Conservation (phyloP, 306 rosid genomes). For the Dryas drummondii region DNA sequence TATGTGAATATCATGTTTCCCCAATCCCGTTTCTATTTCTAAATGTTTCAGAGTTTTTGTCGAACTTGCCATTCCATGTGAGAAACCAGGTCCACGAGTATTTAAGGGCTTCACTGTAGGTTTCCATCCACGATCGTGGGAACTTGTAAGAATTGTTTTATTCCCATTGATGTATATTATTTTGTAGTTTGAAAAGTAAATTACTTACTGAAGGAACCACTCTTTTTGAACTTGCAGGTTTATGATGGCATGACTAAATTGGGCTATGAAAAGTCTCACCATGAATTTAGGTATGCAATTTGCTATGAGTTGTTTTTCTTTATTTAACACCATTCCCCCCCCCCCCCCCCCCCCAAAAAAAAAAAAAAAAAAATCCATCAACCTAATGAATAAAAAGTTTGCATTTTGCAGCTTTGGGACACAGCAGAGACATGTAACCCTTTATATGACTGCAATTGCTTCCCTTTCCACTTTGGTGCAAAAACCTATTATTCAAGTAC, state of each 20-base stretch:
- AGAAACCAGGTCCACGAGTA: constrained; percentile 68
- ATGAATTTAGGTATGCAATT: constrained; percentile 64
- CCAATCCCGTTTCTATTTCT: constrained; percentile 31
- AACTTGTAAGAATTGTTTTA: constrained; percentile 62
- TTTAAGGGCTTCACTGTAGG: constrained; percentile 94
- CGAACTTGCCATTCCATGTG: constrained; percentile 79
- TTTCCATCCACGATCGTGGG: constrained; percentile 97
- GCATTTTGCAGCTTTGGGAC: constrained; percentile 62
- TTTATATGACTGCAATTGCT: constrained; percentile 84
- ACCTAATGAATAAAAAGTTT: constrained; percentile 23
- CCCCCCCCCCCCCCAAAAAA: constrained; percentile 4
- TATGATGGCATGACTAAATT: constrained; percentile 84
- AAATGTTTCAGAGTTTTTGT: constrained; percentile 61
- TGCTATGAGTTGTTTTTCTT: constrained; percentile 21
- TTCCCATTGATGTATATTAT: constrained; percentile 20
- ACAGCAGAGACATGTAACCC: constrained; percentile 57
- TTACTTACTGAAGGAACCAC: constrained; percentile 9
- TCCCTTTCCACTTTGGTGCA: constrained; percentile 73
- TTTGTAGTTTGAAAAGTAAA: constrained; percentile 14
- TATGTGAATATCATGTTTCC: constrained; percentile 13
- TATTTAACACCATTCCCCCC: not conserved
- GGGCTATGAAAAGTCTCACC: constrained; percentile 68
- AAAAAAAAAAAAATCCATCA: constrained; percentile 5
- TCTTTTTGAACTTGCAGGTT: constrained; percentile 58
- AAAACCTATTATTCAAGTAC: constrained; percentile 71